These are phyloP conservation scores for Brassica napus DNA, from an alignment of 345 rosid species.

Conservation along the genomic window Da-Ae NC_063434.1:2451001-2451500, in stretches of 20 bases:
- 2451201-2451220: conserved; percentile 65
- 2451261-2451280: conserved; percentile 12
- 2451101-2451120: not conserved
- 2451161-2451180: conserved; percentile 79
- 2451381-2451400: not conserved
- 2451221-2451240: not conserved
- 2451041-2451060: conserved; percentile 80
- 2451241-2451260: not conserved
- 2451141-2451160: conserved; percentile 30
- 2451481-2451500: conserved; percentile 22
- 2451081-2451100: not conserved
- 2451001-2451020: conserved; percentile 69
- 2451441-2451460: not conserved
- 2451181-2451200: conserved; percentile 69
- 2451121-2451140: not conserved
- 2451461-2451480: not conserved
- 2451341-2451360: not conserved
- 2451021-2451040: conserved; percentile 79
- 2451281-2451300: not conserved
- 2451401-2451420: conserved; percentile 6
- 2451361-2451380: conserved; percentile 4
- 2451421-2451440: not conserved
- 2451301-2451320: not conserved
- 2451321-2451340: too few relatives aligned
- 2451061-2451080: conserved; percentile 89